A percentile compares a stretch with the other conserved stretches of the same genome.
Conservation (phyloP, 176 grass and related monocot species). For the Carex myosuroides region DNA sequence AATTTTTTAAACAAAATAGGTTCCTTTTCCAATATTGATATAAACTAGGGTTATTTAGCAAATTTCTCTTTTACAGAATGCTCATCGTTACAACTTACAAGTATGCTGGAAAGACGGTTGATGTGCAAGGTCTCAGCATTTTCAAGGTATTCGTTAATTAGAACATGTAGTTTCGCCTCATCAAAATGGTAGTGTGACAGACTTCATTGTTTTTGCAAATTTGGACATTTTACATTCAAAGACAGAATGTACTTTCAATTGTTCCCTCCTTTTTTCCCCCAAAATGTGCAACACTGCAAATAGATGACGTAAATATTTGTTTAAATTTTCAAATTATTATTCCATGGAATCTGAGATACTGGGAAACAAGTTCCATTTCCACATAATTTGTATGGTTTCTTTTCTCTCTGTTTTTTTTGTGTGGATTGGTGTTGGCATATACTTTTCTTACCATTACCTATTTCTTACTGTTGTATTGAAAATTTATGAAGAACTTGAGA, state of each 20-base stretch:
- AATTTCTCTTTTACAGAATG: conserved; percentile 51
- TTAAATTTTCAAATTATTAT: background rate
- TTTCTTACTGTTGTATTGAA: too few relatives aligned
- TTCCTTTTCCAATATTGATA: background rate
- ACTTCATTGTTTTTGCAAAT: conserved; percentile 62
- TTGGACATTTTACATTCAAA: too few relatives aligned
- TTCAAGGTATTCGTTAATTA: conserved; percentile 48
- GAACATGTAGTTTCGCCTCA: background rate
- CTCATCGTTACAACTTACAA: conserved; percentile 83
- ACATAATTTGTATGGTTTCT: too few relatives aligned
- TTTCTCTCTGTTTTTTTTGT: too few relatives aligned
- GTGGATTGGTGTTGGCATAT: too few relatives aligned
- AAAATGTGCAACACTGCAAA: background rate
- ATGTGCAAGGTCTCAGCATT: conserved; percentile 75
- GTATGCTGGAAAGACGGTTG: conserved; percentile 88
- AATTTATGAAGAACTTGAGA: too few relatives aligned
- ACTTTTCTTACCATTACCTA: too few relatives aligned
- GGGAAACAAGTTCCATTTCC: conserved; percentile 30
- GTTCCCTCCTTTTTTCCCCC: background rate
- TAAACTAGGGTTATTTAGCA: background rate
- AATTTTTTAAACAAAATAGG: background rate
- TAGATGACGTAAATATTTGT: background rate
- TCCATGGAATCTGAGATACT: conserved; percentile 56
- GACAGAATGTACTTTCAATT: conserved; percentile 33
- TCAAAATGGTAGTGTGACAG: background rate